phyloP scores from a whole-genome alignment of 2,329 filamentous ascomycete species.

The Aureobasidium uvarum region DNA sequence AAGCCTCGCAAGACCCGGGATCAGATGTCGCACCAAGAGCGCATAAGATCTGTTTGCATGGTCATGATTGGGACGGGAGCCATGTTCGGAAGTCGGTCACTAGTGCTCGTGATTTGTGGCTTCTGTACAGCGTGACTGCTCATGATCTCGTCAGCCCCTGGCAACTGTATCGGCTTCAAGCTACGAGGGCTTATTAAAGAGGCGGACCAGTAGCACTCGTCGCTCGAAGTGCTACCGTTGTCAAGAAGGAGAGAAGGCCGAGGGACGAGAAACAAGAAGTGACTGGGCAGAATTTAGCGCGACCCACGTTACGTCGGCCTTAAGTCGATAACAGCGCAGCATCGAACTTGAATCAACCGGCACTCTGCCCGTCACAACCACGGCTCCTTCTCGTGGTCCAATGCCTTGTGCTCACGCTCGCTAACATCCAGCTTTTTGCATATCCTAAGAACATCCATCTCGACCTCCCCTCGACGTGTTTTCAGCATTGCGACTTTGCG shows the following conservation, averaged over 20 bases:
- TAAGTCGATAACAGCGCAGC: conserved; percentile 20
- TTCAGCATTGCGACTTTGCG: conserved; percentile 20
- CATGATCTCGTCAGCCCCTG: conserved; percentile 17
- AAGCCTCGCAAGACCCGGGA: conserved; percentile 10
- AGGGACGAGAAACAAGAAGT: conserved; percentile 13
- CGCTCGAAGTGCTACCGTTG: background rate
- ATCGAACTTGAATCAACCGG: conserved; percentile 7
- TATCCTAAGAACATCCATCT: background rate
- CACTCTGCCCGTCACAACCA: conserved; percentile 15
- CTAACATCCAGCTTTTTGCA: background rate
- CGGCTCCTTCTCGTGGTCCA: conserved; percentile 17
- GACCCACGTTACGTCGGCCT: conserved; percentile 14
- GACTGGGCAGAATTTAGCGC: conserved; percentile 13
- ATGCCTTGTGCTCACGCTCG: conserved; percentile 23
- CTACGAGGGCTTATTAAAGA: conserved; percentile 5
- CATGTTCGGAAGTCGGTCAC: conserved; percentile 1
- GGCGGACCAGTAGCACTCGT: background rate
- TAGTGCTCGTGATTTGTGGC: conserved; percentile 20
- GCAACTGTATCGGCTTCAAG: background rate
- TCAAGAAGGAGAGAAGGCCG: conserved; percentile 22
- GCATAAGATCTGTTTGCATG: conserved; percentile 7
- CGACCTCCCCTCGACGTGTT: background rate
- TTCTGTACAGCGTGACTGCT: conserved; percentile 18
- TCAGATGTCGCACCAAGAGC: conserved; percentile 13
- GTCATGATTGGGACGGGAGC: background rate